A percentile compares a stretch with the other conserved stretches of the same genome.
These are phyloP conservation scores for Glycine soja DNA, from an alignment of 306 rosid genomes.

Conservation along the genomic window DNA sequence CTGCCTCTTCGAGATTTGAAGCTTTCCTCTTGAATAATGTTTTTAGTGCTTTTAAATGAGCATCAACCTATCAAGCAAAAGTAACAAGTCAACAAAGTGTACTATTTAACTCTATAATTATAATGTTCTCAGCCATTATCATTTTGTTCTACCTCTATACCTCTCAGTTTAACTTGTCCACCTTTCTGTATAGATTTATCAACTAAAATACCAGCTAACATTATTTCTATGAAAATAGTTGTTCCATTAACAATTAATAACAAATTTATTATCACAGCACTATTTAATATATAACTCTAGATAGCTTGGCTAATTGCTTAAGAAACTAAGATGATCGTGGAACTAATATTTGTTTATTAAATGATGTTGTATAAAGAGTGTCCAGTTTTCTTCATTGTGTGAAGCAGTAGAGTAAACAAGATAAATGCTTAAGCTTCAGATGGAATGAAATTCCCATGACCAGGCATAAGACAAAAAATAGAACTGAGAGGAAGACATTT, in stretches of 20 bases:
- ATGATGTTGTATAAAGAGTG: not conserved
- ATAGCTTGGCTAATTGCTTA: constrained; percentile 8
- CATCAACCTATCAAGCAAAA: constrained; percentile 72
- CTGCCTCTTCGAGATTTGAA: constrained; percentile 59
- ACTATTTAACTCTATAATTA: not conserved
- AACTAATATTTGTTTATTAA: not conserved
- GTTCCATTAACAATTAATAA: constrained; percentile 29
- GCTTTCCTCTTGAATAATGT: constrained; percentile 88
- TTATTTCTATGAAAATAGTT: not conserved
- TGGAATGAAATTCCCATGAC: constrained; percentile 4
- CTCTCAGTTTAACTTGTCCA: constrained; percentile 1
- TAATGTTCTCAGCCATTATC: not conserved
- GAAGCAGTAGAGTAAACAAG: not conserved
- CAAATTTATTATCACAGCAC: constrained; percentile 14
- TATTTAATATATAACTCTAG: constrained; percentile 19
- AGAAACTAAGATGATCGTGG: constrained; percentile 32
- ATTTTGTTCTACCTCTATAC: constrained; percentile 14
- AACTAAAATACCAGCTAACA: not conserved
- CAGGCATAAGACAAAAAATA: not conserved
- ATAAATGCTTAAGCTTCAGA: constrained; percentile 16
- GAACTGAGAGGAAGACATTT: not conserved
- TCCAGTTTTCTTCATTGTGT: not conserved
- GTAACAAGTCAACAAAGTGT: constrained; percentile 33
- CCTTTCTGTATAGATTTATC: not conserved
- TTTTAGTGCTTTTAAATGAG: constrained; percentile 86